phyloP scores from a whole-genome alignment of 768 basidiomycete genomes.

The Nidularia pulvinata region DNA sequence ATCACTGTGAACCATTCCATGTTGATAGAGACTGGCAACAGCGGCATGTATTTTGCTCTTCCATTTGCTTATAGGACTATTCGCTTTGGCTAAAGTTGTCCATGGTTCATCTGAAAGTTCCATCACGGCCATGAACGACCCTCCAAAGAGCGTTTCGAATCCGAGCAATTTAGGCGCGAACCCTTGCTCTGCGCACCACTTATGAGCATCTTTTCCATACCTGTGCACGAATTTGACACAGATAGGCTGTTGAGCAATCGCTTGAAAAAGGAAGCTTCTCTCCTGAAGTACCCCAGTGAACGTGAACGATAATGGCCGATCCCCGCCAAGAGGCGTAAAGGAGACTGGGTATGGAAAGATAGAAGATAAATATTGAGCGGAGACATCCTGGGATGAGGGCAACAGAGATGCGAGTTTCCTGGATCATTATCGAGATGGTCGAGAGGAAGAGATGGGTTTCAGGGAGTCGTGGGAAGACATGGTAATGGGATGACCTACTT shows the following conservation, averaged over 20 bases:
- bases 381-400: no score
- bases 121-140: constrained; percentile 30
- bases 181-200: constrained; percentile 9
- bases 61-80: neutral
- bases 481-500: no score
- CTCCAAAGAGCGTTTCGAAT: constrained; percentile 19
- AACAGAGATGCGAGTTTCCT: no score
- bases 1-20: constrained; percentile 27
- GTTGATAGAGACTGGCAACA: constrained; percentile 13
- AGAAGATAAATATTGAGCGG: neutral
- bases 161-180: constrained; percentile 20
- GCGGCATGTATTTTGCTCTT: neutral
- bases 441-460: no score
- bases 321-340: constrained; percentile 4
- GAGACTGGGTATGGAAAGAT: constrained; percentile 8
- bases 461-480: no score
- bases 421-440: no score
- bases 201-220: constrained; percentile 23
- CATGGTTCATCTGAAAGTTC: constrained; percentile 15
- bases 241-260: constrained; percentile 8
- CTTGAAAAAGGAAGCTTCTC: constrained; percentile 12
- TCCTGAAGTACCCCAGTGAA: constrained; percentile 6
- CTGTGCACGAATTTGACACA: constrained; percentile 24
- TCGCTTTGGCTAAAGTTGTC: constrained; percentile 8
- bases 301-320: constrained; percentile 9